These are phyloP conservation scores for Aspergillus brasiliensis DNA, from an alignment of 2,329 filamentous ascomycete genomes.

Conservation along the genomic window DNA sequence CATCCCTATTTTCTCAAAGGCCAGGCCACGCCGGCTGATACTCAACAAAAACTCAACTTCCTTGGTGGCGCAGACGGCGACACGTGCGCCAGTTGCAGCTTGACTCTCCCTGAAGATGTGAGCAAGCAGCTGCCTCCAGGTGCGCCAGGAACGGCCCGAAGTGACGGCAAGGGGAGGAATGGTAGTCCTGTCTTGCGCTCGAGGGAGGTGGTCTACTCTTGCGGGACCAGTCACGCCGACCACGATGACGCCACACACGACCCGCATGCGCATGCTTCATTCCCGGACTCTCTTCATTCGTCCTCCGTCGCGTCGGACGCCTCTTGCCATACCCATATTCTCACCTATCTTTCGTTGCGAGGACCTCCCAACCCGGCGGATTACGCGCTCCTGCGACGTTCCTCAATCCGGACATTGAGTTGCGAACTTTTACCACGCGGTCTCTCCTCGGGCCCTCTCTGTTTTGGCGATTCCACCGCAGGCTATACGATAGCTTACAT, in stretches of 20 bases:
- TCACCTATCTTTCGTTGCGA: slow-evolving; percentile 61
- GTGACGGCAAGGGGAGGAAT: slow-evolving; percentile 53
- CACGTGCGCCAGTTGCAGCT: slow-evolving; percentile 60
- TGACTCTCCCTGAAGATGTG: slow-evolving; percentile 57
- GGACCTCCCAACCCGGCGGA: slow-evolving; percentile 56
- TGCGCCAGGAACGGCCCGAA: slow-evolving; percentile 53
- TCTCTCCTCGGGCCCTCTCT: slow-evolving; percentile 59
- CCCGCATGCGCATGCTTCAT: slow-evolving; percentile 39
- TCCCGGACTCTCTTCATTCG: slow-evolving; percentile 42
- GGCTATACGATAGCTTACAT: slow-evolving; percentile 63
- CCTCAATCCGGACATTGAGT: slow-evolving; percentile 60
- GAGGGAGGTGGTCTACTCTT: slow-evolving; percentile 56
- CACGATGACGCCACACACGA: slow-evolving; percentile 39
- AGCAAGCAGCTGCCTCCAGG: slow-evolving; percentile 56
- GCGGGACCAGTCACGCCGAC: slow-evolving; percentile 44
- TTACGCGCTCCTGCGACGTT: slow-evolving; percentile 58
- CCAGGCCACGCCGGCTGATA: slow-evolving; percentile 43
- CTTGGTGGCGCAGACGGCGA: slow-evolving; percentile 50
- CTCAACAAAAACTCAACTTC: slow-evolving; percentile 46
- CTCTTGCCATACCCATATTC: slow-evolving; percentile 57
- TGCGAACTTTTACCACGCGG: slow-evolving; percentile 59
- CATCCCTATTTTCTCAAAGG: slow-evolving; percentile 55
- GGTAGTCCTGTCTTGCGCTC: slow-evolving; percentile 59
- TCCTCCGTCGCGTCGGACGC: slow-evolving; percentile 48
- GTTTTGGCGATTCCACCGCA: slow-evolving; percentile 57